phyloP scores from a whole-genome alignment of 441 rosid genomes.

The Erysimum cheiri region DNA sequence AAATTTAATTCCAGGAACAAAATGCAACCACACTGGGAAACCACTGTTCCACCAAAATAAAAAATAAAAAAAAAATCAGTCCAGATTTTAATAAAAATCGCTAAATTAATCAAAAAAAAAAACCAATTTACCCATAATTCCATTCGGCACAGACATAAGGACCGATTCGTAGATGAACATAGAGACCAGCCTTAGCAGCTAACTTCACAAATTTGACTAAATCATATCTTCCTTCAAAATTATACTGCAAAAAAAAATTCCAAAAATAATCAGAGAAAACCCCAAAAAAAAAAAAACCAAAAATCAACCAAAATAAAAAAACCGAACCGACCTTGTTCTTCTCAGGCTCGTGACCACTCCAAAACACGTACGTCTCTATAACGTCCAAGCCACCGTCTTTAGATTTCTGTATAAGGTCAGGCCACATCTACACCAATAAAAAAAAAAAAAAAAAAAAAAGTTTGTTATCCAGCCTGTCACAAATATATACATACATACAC shows the following conservation, averaged over 20 bases:
- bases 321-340: conserved; percentile 63
- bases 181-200: conserved; percentile 71
- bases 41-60: conserved; percentile 52
- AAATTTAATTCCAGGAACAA: conserved; percentile 62
- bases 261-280: conserved; percentile 11
- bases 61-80: not conserved
- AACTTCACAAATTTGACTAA: conserved; percentile 70
- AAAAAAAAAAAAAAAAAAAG: not conserved
- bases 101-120: conserved; percentile 1
- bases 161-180: conserved; percentile 76
- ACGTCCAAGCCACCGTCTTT: conserved; percentile 97
- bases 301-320: not conserved
- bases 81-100: not conserved
- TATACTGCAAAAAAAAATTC: conserved; percentile 49
- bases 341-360: conserved; percentile 89
- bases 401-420: conserved; percentile 90
- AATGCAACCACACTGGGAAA: conserved; percentile 79
- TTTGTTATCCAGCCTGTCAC: conserved; percentile 11
- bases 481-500: not conserved
- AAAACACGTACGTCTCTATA: conserved; percentile 92
- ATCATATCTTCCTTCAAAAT: conserved; percentile 76
- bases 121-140: conserved; percentile 65
- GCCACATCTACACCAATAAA: conserved; percentile 79
- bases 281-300: not conserved
- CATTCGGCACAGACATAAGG: conserved; percentile 84